A percentile compares a stretch with the other conserved stretches of the same genome.
Evolutionary conservation across 106 monocot species (phyloP).

Genomic region (Vanilla planifolia): DNA sequence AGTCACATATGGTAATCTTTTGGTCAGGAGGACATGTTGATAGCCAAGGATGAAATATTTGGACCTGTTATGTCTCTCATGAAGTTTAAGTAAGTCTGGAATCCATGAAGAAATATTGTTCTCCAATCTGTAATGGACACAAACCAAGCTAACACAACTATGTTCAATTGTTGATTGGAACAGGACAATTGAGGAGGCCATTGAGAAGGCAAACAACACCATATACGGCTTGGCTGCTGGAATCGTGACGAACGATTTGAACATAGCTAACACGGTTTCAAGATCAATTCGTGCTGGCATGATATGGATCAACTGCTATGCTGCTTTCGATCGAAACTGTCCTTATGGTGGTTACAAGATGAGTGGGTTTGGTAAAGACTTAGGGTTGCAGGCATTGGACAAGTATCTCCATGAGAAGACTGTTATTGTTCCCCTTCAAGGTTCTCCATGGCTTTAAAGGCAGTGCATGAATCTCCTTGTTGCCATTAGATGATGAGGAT

Average conservation of each 20-base stretch:
- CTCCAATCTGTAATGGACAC: too few relatives aligned
- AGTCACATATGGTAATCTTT: too few relatives aligned
- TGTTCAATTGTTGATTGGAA: too few relatives aligned
- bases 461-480: too few relatives aligned
- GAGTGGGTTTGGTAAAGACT: conserved; percentile 33
- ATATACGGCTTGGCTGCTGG: conserved; percentile 29
- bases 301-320: conserved; percentile 31
- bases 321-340: conserved; percentile 14
- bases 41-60: conserved; percentile 47
- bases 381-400: conserved; percentile 15
- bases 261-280: conserved; percentile 26
- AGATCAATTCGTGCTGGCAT: conserved; percentile 20
- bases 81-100: conserved; percentile 24
- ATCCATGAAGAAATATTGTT: not conserved
- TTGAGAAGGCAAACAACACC: conserved; percentile 29
- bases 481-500: too few relatives aligned
- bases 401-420: conserved; percentile 24
- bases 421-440: conserved; percentile 28
- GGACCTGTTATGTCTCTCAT: conserved; percentile 54
- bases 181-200: conserved; percentile 28
- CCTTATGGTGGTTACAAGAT: conserved; percentile 31
- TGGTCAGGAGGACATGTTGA: conserved; percentile 46
- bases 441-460: conserved; percentile 28
- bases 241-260: conserved; percentile 21
- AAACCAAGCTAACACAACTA: not conserved